Base-by-base conservation (phyloP, 148 eudicot species). In the Linanthus parryae region DNA sequence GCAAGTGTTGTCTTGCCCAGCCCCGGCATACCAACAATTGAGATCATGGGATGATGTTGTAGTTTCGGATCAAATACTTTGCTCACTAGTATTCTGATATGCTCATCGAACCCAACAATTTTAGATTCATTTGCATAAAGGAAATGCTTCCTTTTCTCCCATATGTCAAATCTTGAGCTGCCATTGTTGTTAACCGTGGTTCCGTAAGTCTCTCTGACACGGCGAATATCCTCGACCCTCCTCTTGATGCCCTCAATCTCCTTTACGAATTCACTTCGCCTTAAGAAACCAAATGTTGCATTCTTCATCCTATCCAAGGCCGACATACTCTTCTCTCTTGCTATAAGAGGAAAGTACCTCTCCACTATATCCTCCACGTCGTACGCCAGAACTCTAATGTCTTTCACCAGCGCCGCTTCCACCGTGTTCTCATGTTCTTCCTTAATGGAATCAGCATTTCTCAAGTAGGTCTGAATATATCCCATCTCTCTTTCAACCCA, bases 1-100 rank as follows among this genome's bases (percentile, higher is more conserved):
- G 59, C 67, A 9, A 63, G 47, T 9, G 67, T 54, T 11, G 67
- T 54, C 35, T 63, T 63, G 1, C 60, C 67, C 23, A 38, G 0
- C 13, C 68, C 61, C 10, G 30, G 28, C 27, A 36, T 27, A 16
- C 61, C 61, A 38, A 30, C 30, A 20, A 63, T 38, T 14, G 56
- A 55, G 19, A 56, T 40, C 27, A 47, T 20, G 28, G 3, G 31
- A 5, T 13, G 7, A 8, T 2, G 4, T 14, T 22, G 3, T 1
- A 24, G 29, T 26, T 12, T 10, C 8, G 8, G 3, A n/a, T 9
- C 8, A 18, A 63, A n/a, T n/a, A n/a, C 1, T 27, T 26, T 45
- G 1, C 4, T 27, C n/a, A 31, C 15, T 8, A 63, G 19, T 8
- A 13, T 8, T n/a, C n/a, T 2, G 1, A 44, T 34, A 7, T 38